Evolutionary conservation across 495 filamentous ascomycete species (phyloP).

Genomic region (Penicillium fimorum): DNA sequence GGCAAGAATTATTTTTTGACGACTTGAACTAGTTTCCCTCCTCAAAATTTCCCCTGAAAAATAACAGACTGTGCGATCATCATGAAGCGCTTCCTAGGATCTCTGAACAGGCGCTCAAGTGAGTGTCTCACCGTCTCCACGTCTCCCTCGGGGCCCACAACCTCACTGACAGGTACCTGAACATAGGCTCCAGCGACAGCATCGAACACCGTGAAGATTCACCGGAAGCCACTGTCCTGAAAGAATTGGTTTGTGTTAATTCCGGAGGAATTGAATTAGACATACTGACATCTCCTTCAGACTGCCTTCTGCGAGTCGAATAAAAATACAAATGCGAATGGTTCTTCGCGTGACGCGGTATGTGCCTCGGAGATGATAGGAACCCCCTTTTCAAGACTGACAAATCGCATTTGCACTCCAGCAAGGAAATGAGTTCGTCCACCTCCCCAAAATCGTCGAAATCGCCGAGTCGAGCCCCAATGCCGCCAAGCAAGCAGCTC

Average conservation of each 20-base stretch:
- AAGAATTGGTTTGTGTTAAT: slow-evolving; percentile 49
- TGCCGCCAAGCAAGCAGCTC: slow-evolving; percentile 75
- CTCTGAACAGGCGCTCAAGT: slow-evolving; percentile 29
- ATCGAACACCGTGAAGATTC: slow-evolving; percentile 38
- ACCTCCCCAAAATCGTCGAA: slow-evolving; percentile 94
- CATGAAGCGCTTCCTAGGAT: slow-evolving; percentile 23
- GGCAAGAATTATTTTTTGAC: slow-evolving; percentile 1
- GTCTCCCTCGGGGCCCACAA: slow-evolving; percentile 10
- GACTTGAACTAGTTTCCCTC: not conserved
- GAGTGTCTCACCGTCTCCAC: slow-evolving; percentile 15
- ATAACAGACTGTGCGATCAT: not conserved
- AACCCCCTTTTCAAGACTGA: slow-evolving; percentile 2
- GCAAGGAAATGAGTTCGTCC: slow-evolving; percentile 83
- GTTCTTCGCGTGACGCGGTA: slow-evolving; percentile 61
- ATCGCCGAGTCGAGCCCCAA: slow-evolving; percentile 85
- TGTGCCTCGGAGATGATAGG: slow-evolving; percentile 18
- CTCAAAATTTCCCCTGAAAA: slow-evolving; percentile 5
- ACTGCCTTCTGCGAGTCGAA: slow-evolving; percentile 73
- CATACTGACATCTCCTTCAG: slow-evolving; percentile 33
- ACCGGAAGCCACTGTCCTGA: slow-evolving; percentile 45
- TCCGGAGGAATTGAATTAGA: not conserved
- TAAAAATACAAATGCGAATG: slow-evolving; percentile 50
- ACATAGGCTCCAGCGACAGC: slow-evolving; percentile 25
- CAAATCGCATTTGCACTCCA: slow-evolving; percentile 4
- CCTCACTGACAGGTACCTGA: slow-evolving; percentile 1